phyloP scores from a whole-genome alignment of 176 grass and related monocot genomes.

The Raddia distichophylla region DNA sequence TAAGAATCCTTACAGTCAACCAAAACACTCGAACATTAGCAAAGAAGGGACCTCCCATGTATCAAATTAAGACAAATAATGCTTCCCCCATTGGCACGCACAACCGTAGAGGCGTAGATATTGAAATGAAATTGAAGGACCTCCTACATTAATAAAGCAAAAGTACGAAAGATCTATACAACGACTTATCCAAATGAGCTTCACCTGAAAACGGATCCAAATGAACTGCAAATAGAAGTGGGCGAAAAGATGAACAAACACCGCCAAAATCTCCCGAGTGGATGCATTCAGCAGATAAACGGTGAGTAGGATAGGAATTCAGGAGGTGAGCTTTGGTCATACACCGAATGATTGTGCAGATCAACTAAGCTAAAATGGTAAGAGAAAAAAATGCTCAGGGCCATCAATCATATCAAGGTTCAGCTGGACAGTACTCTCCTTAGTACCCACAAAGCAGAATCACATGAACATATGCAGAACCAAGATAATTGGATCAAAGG shows the following conservation, averaged over 20 bases:
- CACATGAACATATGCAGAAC: conserved; percentile 25
- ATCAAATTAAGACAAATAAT: background rate
- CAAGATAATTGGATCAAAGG: conserved; percentile 22
- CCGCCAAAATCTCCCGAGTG: background rate
- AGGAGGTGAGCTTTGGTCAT: background rate
- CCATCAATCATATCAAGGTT: background rate
- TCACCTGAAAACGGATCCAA: conserved; percentile 17
- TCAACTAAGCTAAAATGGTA: conserved; percentile 8
- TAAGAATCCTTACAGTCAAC: conserved; percentile 6
- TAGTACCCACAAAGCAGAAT: background rate
- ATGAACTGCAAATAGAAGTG: conserved; percentile 18
- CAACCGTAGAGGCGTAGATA: conserved; percentile 1
- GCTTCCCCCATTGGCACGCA: background rate
- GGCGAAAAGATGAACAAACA: conserved; percentile 13
- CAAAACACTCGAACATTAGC: background rate
- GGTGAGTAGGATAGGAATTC: background rate
- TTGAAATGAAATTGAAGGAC: background rate
- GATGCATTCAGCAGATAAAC: conserved; percentile 8
- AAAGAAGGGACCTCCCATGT: background rate
- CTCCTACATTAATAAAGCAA: background rate
- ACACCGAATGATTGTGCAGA: conserved; percentile 5
- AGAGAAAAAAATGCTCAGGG: background rate
- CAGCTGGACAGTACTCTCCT: background rate
- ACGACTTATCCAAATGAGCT: conserved; percentile 19
- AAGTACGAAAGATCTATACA: background rate